These are phyloP conservation scores for Elaeis guineensis DNA, from an alignment of 176 grass and related monocot species.

Conservation along the genomic window DNA sequence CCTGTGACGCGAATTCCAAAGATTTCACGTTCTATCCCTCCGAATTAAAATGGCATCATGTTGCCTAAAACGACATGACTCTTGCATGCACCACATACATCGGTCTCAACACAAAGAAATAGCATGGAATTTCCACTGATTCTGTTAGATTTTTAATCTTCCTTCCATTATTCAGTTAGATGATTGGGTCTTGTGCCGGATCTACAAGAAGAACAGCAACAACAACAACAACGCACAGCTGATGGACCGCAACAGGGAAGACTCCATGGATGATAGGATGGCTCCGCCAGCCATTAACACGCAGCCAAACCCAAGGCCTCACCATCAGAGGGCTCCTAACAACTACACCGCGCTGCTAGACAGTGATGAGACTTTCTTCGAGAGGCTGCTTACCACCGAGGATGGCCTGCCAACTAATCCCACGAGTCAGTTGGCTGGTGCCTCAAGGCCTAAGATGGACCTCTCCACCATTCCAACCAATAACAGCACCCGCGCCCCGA, in stretches of 20 bases:
- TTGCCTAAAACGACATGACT: too few relatives aligned
- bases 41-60: too few relatives aligned
- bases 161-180: slow-evolving; percentile 43
- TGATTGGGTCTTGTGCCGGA: slow-evolving; percentile 95
- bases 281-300: slow-evolving; percentile 9
- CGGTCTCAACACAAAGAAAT: too few relatives aligned
- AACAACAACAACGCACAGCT: neutral
- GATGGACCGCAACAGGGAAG: slow-evolving; percentile 39
- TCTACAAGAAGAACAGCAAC: slow-evolving; percentile 91
- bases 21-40: too few relatives aligned
- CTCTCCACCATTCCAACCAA: neutral
- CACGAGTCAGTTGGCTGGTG: slow-evolving; percentile 13
- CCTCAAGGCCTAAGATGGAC: slow-evolving; percentile 8
- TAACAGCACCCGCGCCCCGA: slow-evolving; percentile 22
- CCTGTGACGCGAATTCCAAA: slow-evolving; percentile 1
- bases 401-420: slow-evolving; percentile 9
- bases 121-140: neutral
- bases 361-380: slow-evolving; percentile 60
- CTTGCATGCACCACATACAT: too few relatives aligned
- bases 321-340: slow-evolving; percentile 6
- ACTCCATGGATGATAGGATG: slow-evolving; percentile 37
- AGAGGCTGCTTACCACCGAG: slow-evolving; percentile 39
- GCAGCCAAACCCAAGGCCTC: neutral
- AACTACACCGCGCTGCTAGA: slow-evolving; percentile 31
- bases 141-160: neutral